Conservation (phyloP, 2,329 filamentous ascomycete species). For the Xylariaceae sp. region DNA sequence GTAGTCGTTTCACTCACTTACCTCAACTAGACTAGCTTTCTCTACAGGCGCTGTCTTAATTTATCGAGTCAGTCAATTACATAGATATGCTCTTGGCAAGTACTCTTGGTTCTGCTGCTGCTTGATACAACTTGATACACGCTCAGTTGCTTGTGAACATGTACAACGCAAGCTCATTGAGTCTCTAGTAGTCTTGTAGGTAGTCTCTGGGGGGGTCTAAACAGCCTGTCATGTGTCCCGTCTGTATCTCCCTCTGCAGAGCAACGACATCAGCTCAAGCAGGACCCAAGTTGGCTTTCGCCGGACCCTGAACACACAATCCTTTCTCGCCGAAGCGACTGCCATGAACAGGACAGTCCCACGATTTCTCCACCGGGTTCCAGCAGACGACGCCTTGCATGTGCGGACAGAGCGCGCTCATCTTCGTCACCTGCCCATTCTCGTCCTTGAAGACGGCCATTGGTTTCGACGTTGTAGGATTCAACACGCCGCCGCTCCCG, state of each 20-base stretch:
- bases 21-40: too few species aligned
- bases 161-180: too few species aligned
- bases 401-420: conserved; percentile 63
- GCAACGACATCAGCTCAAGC: background rate
- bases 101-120: too few species aligned
- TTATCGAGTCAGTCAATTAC: too few species aligned
- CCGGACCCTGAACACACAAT: conserved; percentile 46
- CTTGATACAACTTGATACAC: too few species aligned
- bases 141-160: too few species aligned
- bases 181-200: too few species aligned
- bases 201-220: too few species aligned
- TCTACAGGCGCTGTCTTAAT: too few species aligned
- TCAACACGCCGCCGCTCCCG: conserved; percentile 60
- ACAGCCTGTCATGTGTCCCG: background rate
- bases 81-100: too few species aligned
- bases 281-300: conserved; percentile 27
- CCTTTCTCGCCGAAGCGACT: conserved; percentile 49
- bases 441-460: conserved; percentile 64
- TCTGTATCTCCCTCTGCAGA: too few species aligned
- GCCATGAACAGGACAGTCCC: conserved; percentile 59
- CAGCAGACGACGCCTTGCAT: conserved; percentile 63
- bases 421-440: conserved; percentile 55
- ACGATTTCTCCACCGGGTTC: conserved; percentile 60
- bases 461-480: conserved; percentile 53
- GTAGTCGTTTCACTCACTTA: too few species aligned